Evolutionary conservation across 352 stramenopile genomes (phyloP).

Genomic region (Phytophthora boehmeriae): DNA sequence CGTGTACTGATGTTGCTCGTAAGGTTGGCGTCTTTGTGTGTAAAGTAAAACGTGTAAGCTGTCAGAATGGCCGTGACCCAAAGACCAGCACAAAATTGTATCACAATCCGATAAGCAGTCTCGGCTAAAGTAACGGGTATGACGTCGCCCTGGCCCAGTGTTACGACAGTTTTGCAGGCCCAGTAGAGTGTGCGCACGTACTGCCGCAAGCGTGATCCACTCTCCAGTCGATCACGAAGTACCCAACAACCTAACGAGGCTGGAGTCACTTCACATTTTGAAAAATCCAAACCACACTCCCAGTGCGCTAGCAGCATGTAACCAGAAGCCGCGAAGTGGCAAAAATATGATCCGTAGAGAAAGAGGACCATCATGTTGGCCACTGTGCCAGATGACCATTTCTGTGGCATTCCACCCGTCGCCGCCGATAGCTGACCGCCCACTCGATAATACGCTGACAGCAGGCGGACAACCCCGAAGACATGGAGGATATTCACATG

Average conservation of each 20-base stretch:
- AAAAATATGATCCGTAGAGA: slow-evolving; percentile 55
- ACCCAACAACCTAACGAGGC: slow-evolving; percentile 54
- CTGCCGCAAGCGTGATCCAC: slow-evolving; percentile 44
- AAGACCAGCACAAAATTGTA: slow-evolving; percentile 65
- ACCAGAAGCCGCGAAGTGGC: slow-evolving; percentile 53
- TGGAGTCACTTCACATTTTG: slow-evolving; percentile 24
- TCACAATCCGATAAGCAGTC: slow-evolving; percentile 62
- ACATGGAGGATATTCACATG: slow-evolving; percentile 58
- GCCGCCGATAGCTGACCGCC: slow-evolving; percentile 21
- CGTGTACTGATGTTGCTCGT: slow-evolving; percentile 68
- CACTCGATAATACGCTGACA: slow-evolving; percentile 13
- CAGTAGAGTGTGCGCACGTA: slow-evolving; percentile 73
- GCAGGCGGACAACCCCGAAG: slow-evolving; percentile 34
- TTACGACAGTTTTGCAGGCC: slow-evolving; percentile 75
- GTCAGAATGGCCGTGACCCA: slow-evolving; percentile 76
- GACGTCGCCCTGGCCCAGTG: slow-evolving; percentile 70
- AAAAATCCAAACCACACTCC: slow-evolving; percentile 46
- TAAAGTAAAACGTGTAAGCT: slow-evolving; percentile 78
- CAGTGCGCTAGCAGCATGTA: slow-evolving; percentile 71
- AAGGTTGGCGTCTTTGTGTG: slow-evolving; percentile 64
- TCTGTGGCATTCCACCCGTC: slow-evolving; percentile 24
- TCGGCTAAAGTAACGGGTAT: slow-evolving; percentile 59
- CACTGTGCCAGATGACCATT: slow-evolving; percentile 33
- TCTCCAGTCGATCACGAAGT: slow-evolving; percentile 61
- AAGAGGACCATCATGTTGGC: slow-evolving; percentile 51